Evolutionary conservation across 2,329 filamentous ascomycete species (phyloP).

Genomic region (Trichoderma afroharzianum): DNA sequence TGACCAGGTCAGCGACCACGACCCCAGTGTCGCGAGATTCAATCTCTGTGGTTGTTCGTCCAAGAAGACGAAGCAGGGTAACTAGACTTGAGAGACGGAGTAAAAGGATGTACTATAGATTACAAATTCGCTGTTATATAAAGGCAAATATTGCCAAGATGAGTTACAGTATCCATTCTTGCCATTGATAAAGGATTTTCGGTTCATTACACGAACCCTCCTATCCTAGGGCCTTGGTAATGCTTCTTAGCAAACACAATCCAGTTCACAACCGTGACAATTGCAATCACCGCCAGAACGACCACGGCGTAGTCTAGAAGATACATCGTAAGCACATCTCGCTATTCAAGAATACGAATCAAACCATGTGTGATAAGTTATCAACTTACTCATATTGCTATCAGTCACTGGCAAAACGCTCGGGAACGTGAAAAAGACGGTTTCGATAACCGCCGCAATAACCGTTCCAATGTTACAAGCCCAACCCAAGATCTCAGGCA

Average conservation of each 20-base stretch:
- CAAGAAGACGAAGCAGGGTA: neutral
- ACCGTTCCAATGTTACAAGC: constrained; percentile 13
- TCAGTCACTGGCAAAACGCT: constrained; percentile 6
- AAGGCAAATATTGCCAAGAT: neutral
- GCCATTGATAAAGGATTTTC: neutral
- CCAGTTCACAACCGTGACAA: constrained; percentile 4
- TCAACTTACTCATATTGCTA: constrained; percentile 13
- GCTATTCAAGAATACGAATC: neutral
- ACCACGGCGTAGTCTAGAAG: constrained; percentile 5
- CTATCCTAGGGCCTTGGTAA: constrained; percentile 13
- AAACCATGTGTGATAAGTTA: neutral
- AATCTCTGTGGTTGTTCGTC: constrained; percentile 50
- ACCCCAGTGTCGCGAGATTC: constrained; percentile 62
- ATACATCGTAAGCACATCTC: neutral
- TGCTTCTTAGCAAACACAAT: constrained; percentile 7
- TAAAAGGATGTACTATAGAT: neutral
- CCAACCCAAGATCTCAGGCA: constrained; percentile 14
- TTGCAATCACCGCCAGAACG: constrained; percentile 1
- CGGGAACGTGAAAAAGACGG: constrained; percentile 14
- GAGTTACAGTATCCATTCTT: neutral
- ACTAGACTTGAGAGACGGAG: neutral
- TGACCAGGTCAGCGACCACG: constrained; percentile 63
- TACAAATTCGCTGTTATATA: neutral
- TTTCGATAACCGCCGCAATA: constrained; percentile 7
- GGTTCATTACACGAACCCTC: neutral